Evolutionary conservation across 2,329 filamentous ascomycete genomes (phyloP).

Genomic region (Monosporascus sp.): DNA sequence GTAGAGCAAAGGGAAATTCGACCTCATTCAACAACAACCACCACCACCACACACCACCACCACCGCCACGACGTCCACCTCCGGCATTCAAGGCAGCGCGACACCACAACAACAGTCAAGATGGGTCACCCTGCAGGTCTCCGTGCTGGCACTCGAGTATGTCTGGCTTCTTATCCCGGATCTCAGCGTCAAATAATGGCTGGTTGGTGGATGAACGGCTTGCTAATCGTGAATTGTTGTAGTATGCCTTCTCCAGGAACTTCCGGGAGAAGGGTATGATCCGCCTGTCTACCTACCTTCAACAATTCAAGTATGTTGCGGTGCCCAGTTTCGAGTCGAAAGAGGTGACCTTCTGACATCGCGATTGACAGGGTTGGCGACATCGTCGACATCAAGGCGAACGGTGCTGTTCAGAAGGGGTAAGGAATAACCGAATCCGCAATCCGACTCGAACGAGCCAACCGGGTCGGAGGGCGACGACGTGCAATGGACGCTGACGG

Average conservation of each 20-base stretch:
- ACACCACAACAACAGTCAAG: conserved; percentile 50
- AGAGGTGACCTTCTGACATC: conserved; percentile 35
- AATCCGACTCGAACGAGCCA: conserved; percentile 8
- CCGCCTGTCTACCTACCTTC: conserved; percentile 87
- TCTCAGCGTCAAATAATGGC: too few species aligned
- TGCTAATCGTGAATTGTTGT: conserved; percentile 9
- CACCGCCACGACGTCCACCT: conserved; percentile 13
- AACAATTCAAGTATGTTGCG: conserved; percentile 72
- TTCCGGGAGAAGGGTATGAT: conserved; percentile 97
- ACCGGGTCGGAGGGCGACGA: conserved; percentile 1
- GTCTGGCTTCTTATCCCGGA: conserved; percentile 29
- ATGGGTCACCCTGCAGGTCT: conserved; percentile 88
- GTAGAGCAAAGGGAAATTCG: conserved; percentile 14
- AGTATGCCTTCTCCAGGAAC: conserved; percentile 88
- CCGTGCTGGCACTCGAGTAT: conserved; percentile 77
- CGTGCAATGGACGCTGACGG: too few species aligned
- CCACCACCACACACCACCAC: conserved; percentile 15
- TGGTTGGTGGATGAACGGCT: too few species aligned
- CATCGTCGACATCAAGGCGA: conserved; percentile 97
- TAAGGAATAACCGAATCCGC: conserved; percentile 46
- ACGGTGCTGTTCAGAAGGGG: conserved; percentile 98
- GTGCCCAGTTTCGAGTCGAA: conserved; percentile 8
- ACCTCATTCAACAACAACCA: conserved; percentile 13
- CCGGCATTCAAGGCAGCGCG: conserved; percentile 7
- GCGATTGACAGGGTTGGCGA: conserved; percentile 71